Evolutionary conservation across 2,329 filamentous ascomycete species (phyloP).

Genomic region (Chrysoporthe cubensis): DNA sequence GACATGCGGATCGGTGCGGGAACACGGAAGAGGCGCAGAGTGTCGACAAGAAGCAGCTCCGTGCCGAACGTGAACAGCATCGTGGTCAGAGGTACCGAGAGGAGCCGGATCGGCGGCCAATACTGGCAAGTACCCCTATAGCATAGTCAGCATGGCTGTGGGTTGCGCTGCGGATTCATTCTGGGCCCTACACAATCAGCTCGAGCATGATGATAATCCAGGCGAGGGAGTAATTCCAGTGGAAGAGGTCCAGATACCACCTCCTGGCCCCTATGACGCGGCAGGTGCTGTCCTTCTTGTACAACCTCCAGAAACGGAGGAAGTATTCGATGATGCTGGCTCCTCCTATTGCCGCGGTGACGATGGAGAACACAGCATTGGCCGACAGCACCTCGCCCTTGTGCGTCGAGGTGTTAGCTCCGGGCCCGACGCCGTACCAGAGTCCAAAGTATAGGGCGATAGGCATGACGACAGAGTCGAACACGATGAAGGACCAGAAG

Average conservation of each 20-base stretch:
- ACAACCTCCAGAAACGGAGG: slow-evolving; percentile 55
- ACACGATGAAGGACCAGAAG: slow-evolving; percentile 51
- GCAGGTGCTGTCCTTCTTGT: slow-evolving; percentile 55
- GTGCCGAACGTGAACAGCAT: slow-evolving; percentile 54
- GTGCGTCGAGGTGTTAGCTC: slow-evolving; percentile 41
- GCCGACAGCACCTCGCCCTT: slow-evolving; percentile 35
- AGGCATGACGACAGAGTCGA: slow-evolving; percentile 53
- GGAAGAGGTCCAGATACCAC: slow-evolving; percentile 57
- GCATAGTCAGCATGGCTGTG: slow-evolving; percentile 1
- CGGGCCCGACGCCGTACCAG: slow-evolving; percentile 42
- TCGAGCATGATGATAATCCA: slow-evolving; percentile 62
- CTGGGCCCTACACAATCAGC: slow-evolving; percentile 47
- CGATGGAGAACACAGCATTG: slow-evolving; percentile 53
- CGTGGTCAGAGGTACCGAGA: slow-evolving; percentile 56
- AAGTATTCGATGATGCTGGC: slow-evolving; percentile 59
- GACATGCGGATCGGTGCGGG: slow-evolving; percentile 65
- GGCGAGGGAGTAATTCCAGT: slow-evolving; percentile 58
- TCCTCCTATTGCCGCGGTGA: slow-evolving; percentile 55
- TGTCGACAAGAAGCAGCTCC: slow-evolving; percentile 46
- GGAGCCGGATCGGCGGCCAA: slow-evolving; percentile 51
- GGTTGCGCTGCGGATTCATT: background rate
- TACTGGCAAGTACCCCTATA: slow-evolving; percentile 43
- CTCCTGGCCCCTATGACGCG: slow-evolving; percentile 44
- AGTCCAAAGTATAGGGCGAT: slow-evolving; percentile 58
- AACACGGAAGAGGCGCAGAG: slow-evolving; percentile 39